Evolutionary conservation across 2,329 filamentous ascomycete genomes (phyloP), one percentile per base, ranked within the genome.

Genomic region (Blastomyces percursus): DNA sequence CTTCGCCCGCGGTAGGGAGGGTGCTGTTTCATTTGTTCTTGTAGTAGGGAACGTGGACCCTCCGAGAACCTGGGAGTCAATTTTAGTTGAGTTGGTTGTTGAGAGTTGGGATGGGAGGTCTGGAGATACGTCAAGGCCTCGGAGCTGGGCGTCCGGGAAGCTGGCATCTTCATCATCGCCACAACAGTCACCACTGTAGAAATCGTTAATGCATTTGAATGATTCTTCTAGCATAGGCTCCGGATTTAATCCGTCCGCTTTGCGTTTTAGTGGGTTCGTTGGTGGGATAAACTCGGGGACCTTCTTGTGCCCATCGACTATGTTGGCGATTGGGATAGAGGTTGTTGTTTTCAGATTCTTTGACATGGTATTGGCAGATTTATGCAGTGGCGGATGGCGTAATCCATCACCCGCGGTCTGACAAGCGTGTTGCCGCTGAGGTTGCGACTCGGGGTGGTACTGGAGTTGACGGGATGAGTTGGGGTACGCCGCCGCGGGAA

Each of bases 111-210:
- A 35, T 48, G 16, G 12, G 6, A 32, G 9, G 19, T 54, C 54
- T 42, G 3, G 27, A 6, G 27, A 11, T 21, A 12, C 19, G 27
- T 16, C 2, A 3, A 11, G 24, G 1, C 62, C 42, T 44, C 42
- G 59, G 30, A 52, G 59, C 19, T 63, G 62, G 8, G 62, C 59
- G 40, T 64, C 56, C 14, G 59, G 62, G 14, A 62, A 5, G 27
- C 24, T 32, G 24, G 40, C 54, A 27, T 38, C 27, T 3, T 16
- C 57, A 27, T n/a, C 6, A 27, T 24, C 19, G 24, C 11, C 40
- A 1, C 14, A 19, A 12, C n/a, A 30, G 24, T 57, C 40, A 19
- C 24, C 48, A 24, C 27, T 30, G 48, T 51, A 51, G 48, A 51
- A 51, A 24, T 51, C 24, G 11, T 16, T 16, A 14, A 9, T 7